Evolutionary conservation across 164 flowering plant species (phyloP).

Genomic region (Chimonanthus salicifolius): DNA sequence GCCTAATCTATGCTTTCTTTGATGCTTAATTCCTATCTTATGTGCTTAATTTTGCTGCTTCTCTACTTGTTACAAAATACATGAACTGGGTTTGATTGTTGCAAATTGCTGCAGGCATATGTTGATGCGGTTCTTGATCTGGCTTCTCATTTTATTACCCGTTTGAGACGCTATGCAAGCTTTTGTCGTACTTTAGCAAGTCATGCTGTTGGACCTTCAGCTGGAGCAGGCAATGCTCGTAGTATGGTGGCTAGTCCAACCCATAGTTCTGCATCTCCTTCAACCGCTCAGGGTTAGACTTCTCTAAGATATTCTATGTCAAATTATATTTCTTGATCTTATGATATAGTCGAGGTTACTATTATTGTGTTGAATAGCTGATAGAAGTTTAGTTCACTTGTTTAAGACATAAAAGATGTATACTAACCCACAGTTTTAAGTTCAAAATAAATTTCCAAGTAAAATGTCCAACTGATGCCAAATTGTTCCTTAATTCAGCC

Average conservation of each 20-base stretch:
- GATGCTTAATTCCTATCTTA: not conserved
- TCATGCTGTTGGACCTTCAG: constrained; percentile 73
- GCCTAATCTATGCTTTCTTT: not conserved
- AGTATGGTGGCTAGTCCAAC: constrained; percentile 82
- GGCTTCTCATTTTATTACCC: constrained; percentile 96
- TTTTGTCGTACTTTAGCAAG: constrained; percentile 98
- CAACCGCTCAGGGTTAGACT: constrained; percentile 70
- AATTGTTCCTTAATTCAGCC: too few relatives aligned
- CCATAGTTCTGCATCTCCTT: constrained; percentile 75
- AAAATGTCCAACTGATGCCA: too few relatives aligned
- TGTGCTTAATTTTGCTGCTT: not conserved
- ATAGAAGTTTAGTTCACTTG: too few relatives aligned
- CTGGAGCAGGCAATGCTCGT: constrained; percentile 71
- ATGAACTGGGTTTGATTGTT: constrained; percentile 1
- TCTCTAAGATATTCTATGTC: not conserved
- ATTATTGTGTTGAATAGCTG: too few relatives aligned
- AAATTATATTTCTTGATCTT: too few relatives aligned
- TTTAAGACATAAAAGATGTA: too few relatives aligned
- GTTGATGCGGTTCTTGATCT: constrained; percentile 96
- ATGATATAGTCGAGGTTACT: too few relatives aligned
- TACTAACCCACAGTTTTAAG: too few relatives aligned
- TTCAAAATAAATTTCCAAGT: too few relatives aligned
- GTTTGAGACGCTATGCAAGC: constrained; percentile 97
- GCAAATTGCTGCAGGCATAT: constrained; percentile 63
- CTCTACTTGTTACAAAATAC: not conserved